Evolutionary conservation across 73 alveolate genomes (phyloP), one percentile per base, ranked within the genome.

Genomic region (Blepharisma stoltei): DNA sequence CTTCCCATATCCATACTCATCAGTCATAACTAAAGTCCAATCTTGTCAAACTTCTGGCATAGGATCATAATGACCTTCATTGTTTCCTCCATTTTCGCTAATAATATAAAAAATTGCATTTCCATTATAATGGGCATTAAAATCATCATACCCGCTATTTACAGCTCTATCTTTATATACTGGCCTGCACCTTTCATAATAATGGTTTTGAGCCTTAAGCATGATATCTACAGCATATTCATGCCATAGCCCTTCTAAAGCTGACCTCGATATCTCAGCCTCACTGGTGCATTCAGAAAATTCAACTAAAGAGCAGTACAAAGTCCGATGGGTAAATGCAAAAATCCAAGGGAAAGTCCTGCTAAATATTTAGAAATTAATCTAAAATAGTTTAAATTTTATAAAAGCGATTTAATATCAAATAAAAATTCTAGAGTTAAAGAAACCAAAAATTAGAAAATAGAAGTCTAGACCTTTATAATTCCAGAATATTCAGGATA

Each of bases 51-150:
- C 23, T 14, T n/a, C 46, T 14, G 46, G 14, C 5, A 38, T 60
- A 60, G 73, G 73, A 60, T 60, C 73, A 60, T 60, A 1, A 60
- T 60, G 73, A 8, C 73, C 73, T 14, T 60, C 48, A n/a, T 25
- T 60, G 5, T 60, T 60, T 25, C 73, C 73, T 8, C 46, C 73
- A 60, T 60, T 60, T 25, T 47, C 73, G 5, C 23, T 60, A 60
- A 38, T 60, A 60, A 60, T 60, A 60, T 55, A 55, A 55, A 60
- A 14, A 14, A 47, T n/a, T 14, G 73, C 73, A 14, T 60, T 60
- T 1, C 47, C 46, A 14, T 38, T 38, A 25, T 14, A 8, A 60
- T 60, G 73, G 4, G 23, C 2, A 60, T 60, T n/a, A 14, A 25
- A 38, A 9, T 38, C 73, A 60, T 60, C 73, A 14, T 60, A 14